Base-by-base conservation (phyloP, 2,329 filamentous ascomycete species). In the Trichoderma gracile region DNA sequence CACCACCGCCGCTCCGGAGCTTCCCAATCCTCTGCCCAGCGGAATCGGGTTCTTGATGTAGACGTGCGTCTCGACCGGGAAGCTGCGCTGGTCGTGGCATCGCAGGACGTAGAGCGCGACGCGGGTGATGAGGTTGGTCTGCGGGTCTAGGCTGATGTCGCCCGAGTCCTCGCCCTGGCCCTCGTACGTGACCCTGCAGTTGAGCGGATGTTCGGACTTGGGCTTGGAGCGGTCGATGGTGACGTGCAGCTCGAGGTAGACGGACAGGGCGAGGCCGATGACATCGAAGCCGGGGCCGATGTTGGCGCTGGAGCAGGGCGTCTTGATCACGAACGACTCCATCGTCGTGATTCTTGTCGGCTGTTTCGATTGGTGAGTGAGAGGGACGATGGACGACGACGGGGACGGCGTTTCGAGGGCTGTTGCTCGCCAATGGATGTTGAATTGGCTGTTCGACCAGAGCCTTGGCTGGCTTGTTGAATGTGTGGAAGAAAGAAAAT, bases 211-310 rank as follows among this genome's bases (percentile, higher is more conserved):
- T 27, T 82, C 78, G 8, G 86, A 87, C 49, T 79, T 73, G 57
- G 69, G 63, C 73, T 80, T 80, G 71, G 81, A 78, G 65, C 86
- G 81, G 77, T 90, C 86, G 73, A 96, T 83, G 68, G 88, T 92
- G 76, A 98, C 90, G 68, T 88, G 85, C 64, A 98, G 82, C 80
- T 97, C 93, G 69, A 99, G 90, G 80, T 94, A 96, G 77, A 97
- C 88, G 69, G 93, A 96, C 70, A 99, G 84, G 9, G 94, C 94
- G 67, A 99, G 89, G 70, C 95, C 92, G 76, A 98, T 97, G 72
- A 97, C 94, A 82, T 99, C 94, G 83, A 98, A 99, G 65, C 94
- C 94, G 55, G 94, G 94, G 70, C 92, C 94, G 75, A 98, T 97
- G 82, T 98, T 98, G 80, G 94, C 94, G 67, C 93, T 97, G 66